A percentile compares a stretch with the other conserved stretches of the same genome.
phyloP scores from a whole-genome alignment of 2,329 filamentous ascomycete species.

The Zalaria obscura region DNA sequence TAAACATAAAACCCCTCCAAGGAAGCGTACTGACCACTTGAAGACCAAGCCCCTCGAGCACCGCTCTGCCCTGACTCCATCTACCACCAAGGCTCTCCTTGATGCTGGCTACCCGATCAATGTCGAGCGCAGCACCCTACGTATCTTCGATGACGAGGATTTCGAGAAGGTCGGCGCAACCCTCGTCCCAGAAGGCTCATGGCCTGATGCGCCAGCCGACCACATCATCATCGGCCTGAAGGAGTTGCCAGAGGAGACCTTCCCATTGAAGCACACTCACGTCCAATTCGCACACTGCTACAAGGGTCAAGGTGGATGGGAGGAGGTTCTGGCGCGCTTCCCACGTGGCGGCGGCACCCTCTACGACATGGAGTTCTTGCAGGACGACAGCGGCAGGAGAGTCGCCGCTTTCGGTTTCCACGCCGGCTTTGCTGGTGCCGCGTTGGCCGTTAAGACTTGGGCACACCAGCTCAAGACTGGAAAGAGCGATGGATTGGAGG shows the following conservation, averaged over 20 bases:
- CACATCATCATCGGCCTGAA: constrained; percentile 23
- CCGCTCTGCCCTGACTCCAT: constrained; percentile 22
- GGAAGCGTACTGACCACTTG: neutral
- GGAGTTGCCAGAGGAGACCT: constrained; percentile 41
- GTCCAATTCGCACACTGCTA: constrained; percentile 26
- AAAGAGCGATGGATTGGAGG: constrained; percentile 49
- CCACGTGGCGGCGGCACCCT: constrained; percentile 62
- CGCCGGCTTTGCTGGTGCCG: constrained; percentile 57
- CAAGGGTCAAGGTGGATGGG: constrained; percentile 56
- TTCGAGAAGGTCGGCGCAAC: constrained; percentile 25
- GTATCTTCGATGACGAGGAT: constrained; percentile 25
- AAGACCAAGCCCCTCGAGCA: constrained; percentile 24
- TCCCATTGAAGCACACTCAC: constrained; percentile 52
- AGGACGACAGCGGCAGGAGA: constrained; percentile 54
- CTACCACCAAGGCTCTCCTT: constrained; percentile 25
- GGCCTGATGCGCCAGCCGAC: constrained; percentile 25
- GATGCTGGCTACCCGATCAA: constrained; percentile 25
- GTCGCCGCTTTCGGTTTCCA: constrained; percentile 58
- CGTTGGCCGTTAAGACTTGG: constrained; percentile 61
- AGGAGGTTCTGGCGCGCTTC: constrained; percentile 65
- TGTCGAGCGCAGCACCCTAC: constrained; percentile 23
- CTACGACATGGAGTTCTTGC: constrained; percentile 77
- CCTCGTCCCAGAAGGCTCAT: constrained; percentile 25
- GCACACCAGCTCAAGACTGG: constrained; percentile 65
- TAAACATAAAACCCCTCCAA: neutral